Evolutionary conservation across 768 basidiomycete genomes (phyloP).

Genomic region (Pholiota microspora): DNA sequence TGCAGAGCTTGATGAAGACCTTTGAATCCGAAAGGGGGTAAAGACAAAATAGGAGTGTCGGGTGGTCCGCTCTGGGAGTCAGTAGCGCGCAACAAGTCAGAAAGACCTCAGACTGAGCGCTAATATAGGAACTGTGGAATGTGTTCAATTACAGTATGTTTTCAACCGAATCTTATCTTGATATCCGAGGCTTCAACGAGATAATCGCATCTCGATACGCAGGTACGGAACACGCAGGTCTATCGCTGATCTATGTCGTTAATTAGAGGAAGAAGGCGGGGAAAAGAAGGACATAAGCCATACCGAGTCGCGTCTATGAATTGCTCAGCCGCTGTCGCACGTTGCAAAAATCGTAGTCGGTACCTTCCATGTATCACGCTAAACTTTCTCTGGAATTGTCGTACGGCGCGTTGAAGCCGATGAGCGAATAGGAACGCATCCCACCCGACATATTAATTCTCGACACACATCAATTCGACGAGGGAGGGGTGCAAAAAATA

Average conservation of each 20-base stretch:
- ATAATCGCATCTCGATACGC: slow-evolving; percentile 2
- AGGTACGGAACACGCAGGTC: background rate
- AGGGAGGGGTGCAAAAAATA: too few species aligned
- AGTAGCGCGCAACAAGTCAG: background rate
- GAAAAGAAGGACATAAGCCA: background rate
- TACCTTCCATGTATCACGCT: too few species aligned
- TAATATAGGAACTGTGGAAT: background rate
- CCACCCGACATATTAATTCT: too few species aligned
- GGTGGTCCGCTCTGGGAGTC: background rate
- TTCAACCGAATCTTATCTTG: slow-evolving; percentile 1
- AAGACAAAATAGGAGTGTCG: background rate
- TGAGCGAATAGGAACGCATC: too few species aligned
- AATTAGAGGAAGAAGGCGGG: background rate
- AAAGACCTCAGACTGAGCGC: background rate
- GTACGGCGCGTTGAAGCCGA: too few species aligned
- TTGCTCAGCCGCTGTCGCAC: too few species aligned
- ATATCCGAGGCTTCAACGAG: slow-evolving; percentile 5
- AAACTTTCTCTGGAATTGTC: too few species aligned
- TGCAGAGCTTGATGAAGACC: background rate
- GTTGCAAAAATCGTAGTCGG: too few species aligned
- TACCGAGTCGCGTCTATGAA: too few species aligned
- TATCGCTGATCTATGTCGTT: background rate
- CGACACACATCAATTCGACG: too few species aligned
- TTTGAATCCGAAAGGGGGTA: background rate
- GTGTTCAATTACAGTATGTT: background rate